Evolutionary conservation across 176 grass and related monocot species (phyloP), one percentile per base, ranked within the genome.

Genomic region (Oropetium thomaeum): DNA sequence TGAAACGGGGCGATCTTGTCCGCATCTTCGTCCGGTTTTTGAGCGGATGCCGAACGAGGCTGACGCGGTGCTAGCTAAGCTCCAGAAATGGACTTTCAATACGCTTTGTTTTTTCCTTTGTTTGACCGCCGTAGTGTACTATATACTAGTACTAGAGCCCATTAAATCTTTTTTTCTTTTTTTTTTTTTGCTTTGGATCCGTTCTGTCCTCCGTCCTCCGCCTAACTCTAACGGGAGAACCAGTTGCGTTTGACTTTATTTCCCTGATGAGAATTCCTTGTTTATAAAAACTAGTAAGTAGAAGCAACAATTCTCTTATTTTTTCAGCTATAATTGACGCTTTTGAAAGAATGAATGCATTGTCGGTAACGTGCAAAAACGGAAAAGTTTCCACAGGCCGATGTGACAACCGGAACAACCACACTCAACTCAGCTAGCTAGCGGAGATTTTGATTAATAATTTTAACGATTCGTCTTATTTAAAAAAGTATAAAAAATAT

Each of bases 391-490:
- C 69, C 80, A 44, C 28, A 20, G 20, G 33, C 42, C 20, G 80
- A 87, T 58, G 80, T 79, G 85, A 74, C 70, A 74, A 55, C 69
- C 80, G 42, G 80, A 87, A 83, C 80, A 68, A 87, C 80, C 80
- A 40, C 79, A 38, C 49, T 5, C 63, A 58, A 71, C 37, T 45
- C n/a, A n/a, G n/a, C n/a, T n/a, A n/a, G n/a, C n/a, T n/a, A n/a
- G n/a, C n/a, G n/a, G n/a, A n/a, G n/a, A n/a, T n/a, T n/a, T n/a
- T n/a, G n/a, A n/a, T n/a, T n/a, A n/a, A n/a, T n/a, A n/a, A n/a
- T n/a, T n/a, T n/a, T n/a, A n/a, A n/a, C n/a, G n/a, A n/a, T n/a
- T n/a, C n/a, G n/a, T n/a, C n/a, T n/a, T n/a, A n/a, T n/a, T n/a
- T n/a, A n/a, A n/a, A n/a, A n/a, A n/a, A n/a, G n/a, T n/a, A n/a